Conservation (phyloP, 2,329 filamentous ascomycete genomes). For the Penicillium sp. region DNA sequence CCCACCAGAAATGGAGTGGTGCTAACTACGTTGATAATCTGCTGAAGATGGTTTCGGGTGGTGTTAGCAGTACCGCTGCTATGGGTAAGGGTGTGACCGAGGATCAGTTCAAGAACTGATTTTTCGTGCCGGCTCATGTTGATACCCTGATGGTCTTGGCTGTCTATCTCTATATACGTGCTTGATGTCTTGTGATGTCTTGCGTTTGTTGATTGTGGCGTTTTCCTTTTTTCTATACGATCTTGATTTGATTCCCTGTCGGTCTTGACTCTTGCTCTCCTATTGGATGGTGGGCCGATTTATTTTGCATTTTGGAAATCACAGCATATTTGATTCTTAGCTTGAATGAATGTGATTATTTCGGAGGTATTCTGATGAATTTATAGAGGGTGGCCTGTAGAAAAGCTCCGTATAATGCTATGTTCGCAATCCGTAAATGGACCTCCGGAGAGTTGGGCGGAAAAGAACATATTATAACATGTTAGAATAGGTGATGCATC, state of each 20-base stretch:
- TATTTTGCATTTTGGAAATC: constrained; percentile 10
- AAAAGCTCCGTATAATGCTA: background rate
- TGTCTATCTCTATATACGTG: constrained; percentile 10
- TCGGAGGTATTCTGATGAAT: background rate
- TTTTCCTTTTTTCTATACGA: constrained; percentile 6
- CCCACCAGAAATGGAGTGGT: constrained; percentile 98
- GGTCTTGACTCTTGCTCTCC: constrained; percentile 2
- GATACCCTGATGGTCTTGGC: constrained; percentile 8
- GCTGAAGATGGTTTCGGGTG: constrained; percentile 95
- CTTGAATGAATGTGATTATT: background rate
- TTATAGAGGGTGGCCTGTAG: background rate
- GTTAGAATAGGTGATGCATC: too few relatives aligned
- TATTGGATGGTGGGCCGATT: background rate
- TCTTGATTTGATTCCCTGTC: constrained; percentile 20
- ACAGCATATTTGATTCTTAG: background rate
- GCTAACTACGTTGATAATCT: constrained; percentile 93
- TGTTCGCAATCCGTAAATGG: background rate
- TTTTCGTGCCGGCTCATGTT: constrained; percentile 4
- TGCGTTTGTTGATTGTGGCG: constrained; percentile 8
- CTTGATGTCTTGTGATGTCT: constrained; percentile 10
- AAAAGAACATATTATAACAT: too few relatives aligned
- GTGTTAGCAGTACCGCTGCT: constrained; percentile 84
- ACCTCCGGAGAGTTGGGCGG: too few relatives aligned
- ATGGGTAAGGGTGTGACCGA: constrained; percentile 99
- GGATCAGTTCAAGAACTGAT: constrained; percentile 76